These are phyloP conservation scores for Coemansia sp. DNA, from an alignment of 192 early-diverging fungal genomes.

Conservation along the genomic window DNA sequence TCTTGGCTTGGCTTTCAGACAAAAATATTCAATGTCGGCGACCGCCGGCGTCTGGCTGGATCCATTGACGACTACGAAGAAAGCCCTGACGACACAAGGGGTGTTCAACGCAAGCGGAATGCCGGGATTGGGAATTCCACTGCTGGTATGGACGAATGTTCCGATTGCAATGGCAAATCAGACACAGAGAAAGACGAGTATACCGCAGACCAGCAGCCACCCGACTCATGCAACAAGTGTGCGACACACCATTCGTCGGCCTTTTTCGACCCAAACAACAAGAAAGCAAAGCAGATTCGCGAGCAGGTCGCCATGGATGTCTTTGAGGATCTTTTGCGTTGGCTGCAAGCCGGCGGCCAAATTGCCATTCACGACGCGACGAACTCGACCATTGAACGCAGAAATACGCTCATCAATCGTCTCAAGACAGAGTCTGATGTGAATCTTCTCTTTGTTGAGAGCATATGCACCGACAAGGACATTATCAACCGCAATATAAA, in stretches of 20 bases:
- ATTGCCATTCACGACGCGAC: conserved; percentile 95
- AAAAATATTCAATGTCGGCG: conserved; percentile 93
- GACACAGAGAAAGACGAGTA: not conserved
- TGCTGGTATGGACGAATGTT: conserved; percentile 14
- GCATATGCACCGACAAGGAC: conserved; percentile 71
- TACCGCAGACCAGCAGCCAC: not conserved
- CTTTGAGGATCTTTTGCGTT: conserved; percentile 85
- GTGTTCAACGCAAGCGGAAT: not conserved
- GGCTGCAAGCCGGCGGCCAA: conserved; percentile 85
- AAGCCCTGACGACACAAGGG: not conserved
- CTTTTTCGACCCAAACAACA: conserved; percentile 95
- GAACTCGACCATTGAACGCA: conserved; percentile 84
- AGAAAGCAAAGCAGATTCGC: conserved; percentile 68
- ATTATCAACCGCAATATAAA: conserved; percentile 80
- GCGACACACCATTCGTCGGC: conserved; percentile 67
- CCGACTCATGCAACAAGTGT: conserved; percentile 26
- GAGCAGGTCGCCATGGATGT: conserved; percentile 90
- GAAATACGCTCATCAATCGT: conserved; percentile 64
- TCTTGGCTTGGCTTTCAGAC: conserved; percentile 78
- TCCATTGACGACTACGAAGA: conserved; percentile 30
- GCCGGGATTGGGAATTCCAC: not conserved
- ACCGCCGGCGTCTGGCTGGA: conserved; percentile 74
- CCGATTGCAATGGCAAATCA: conserved; percentile 12
- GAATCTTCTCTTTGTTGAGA: conserved; percentile 75
- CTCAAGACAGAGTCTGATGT: conserved; percentile 61